Percentiles rank a stretch among this genome's conserved stretches.
phyloP scores from a whole-genome alignment of 2,329 filamentous ascomycete genomes.

The Phoma sp. region DNA sequence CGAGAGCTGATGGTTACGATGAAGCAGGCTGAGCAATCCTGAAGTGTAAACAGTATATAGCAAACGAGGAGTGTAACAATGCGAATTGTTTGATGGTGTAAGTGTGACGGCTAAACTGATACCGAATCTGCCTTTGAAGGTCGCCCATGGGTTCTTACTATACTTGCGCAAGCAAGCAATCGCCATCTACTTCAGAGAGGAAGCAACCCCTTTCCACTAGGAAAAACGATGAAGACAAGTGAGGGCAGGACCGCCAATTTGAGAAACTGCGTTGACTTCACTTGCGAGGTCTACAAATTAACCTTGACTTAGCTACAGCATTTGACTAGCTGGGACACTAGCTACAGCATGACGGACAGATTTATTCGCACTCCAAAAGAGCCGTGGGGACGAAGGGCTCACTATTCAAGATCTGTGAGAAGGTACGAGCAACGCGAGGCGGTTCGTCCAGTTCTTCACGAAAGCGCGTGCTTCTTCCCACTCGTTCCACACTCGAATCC shows the following conservation, averaged over 20 bases:
- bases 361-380: neutral
- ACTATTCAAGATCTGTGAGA: slow-evolving; percentile 3
- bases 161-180: neutral
- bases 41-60: neutral
- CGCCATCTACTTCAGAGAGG: neutral
- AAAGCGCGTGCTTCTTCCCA: neutral
- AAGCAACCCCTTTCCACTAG: too few species aligned
- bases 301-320: neutral
- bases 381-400: slow-evolving; percentile 5
- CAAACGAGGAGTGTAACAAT: neutral
- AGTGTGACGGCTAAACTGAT: neutral
- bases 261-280: too few species aligned
- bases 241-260: too few species aligned
- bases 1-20: neutral
- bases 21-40: neutral
- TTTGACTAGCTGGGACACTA: neutral
- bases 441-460: neutral
- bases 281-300: neutral
- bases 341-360: neutral
- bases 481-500: neutral
- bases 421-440: neutral
- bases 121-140: neutral
- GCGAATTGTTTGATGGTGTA: neutral
- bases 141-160: neutral
- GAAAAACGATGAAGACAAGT: too few species aligned